Base-by-base conservation (phyloP, 2,329 filamentous ascomycete species). In the Trichoderma afroharzianum region DNA sequence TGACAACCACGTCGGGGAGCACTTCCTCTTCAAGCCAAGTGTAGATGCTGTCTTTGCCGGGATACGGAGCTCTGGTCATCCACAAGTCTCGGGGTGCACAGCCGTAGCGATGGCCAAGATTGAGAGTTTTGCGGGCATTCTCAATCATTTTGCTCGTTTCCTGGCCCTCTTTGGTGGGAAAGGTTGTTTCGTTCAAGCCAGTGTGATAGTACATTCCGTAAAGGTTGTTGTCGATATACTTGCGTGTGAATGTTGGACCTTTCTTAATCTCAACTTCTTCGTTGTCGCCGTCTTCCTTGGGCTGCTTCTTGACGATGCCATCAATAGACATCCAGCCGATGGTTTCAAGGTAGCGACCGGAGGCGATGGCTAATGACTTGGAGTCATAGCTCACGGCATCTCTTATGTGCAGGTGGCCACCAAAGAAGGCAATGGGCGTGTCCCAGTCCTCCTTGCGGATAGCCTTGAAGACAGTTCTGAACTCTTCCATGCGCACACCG, bases 161-260 rank as follows among this genome's bases (percentile, higher is more conserved):
- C 66, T 85, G 87, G 21, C 95, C 95, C 61, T 91, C 86, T 15
- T 90, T 84, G 0, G 95, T 98, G 1, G 89, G 86, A 78, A 98
- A 98, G 0, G 89, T 92, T 0, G 88, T 85, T 18, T 87, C 85
- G 75, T 95, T 90, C 33, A 92, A 88, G 0, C 88, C 88, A 3
- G 92, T 93, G 79, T 98, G 95, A 76, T 96, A 88, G 76, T 95
- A 88, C 72, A 97, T 87, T 1, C 94, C 96, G 73, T 90, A 92
- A 0, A 98, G 85, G 76, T 98, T 98, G 82, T 95, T 98, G 82
- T 98, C 95, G 73, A 98, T 95, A 81, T 98, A 98, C 72, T 91
- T 88, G 59, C 95, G 88, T 68, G 87, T 86, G 79, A 97, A 98
- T 1, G 84, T 86, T 57, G 90, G 82, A 0, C 81, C 80, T 6